Evolutionary conservation across 768 basidiomycete species (phyloP).

Genomic region (Albatrellus ellisii): DNA sequence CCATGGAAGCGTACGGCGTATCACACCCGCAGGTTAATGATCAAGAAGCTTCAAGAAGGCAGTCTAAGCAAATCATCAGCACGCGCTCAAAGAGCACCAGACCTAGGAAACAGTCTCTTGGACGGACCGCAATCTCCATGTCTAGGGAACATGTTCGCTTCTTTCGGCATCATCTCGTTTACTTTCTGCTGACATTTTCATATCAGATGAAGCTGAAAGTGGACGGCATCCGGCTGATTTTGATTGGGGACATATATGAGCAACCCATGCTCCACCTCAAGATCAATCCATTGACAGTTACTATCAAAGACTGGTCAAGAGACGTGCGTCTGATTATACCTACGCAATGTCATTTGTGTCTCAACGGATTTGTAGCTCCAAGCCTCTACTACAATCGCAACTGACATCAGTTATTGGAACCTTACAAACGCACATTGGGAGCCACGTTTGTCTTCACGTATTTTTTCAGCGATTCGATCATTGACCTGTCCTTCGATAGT

Average conservation of each 20-base stretch:
- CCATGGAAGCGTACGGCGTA: conserved; percentile 68
- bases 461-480: neutral
- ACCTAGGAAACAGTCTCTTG: conserved; percentile 13
- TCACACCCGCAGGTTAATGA: too few relatives aligned
- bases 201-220: conserved; percentile 69
- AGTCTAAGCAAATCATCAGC: too few relatives aligned
- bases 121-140: conserved; percentile 34
- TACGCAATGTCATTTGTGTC: neutral
- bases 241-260: conserved; percentile 93
- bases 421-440: conserved; percentile 97
- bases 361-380: conserved; percentile 59
- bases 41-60: too few relatives aligned
- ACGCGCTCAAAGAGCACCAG: conserved; percentile 2
- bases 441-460: conserved; percentile 41
- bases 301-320: conserved; percentile 88
- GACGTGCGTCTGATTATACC: conserved; percentile 43
- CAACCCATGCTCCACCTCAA: conserved; percentile 87
- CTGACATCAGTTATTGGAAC: conserved; percentile 92
- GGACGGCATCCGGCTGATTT: conserved; percentile 84
- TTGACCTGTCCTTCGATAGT: conserved; percentile 29
- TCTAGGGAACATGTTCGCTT: conserved; percentile 67
- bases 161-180: neutral
- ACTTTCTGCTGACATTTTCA: neutral
- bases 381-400: conserved; percentile 69
- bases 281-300: conserved; percentile 71